phyloP scores from a whole-genome alignment of 495 filamentous ascomycete species.

The Talaromyces liani region DNA sequence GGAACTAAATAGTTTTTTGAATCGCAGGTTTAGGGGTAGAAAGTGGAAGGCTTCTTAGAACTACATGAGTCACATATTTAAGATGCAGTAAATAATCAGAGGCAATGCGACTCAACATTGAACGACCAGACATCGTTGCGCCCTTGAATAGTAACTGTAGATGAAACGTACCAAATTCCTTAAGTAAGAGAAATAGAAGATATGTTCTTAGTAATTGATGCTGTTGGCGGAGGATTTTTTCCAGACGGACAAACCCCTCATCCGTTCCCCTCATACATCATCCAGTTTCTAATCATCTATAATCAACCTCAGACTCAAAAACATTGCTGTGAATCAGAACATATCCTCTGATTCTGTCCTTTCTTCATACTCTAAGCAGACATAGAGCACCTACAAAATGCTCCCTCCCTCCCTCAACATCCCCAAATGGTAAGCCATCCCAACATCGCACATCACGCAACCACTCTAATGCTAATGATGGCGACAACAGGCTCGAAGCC shows the following conservation, averaged over 20 bases:
- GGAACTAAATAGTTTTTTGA: not conserved
- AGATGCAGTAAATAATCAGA: not conserved
- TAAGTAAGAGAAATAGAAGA: not conserved
- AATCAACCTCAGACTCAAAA: not conserved
- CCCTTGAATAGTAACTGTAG: not conserved
- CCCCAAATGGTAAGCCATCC: conserved; percentile 65
- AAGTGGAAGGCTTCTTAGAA: not conserved
- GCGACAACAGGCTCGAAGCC: conserved; percentile 65
- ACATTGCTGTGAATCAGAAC: not conserved
- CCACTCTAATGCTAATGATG: not conserved
- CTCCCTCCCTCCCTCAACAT: conserved; percentile 56
- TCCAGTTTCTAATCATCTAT: not conserved
- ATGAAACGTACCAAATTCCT: not conserved
- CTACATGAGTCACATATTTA: not conserved
- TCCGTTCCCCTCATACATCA: not conserved
- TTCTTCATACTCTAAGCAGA: not conserved
- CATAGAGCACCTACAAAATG: conserved; percentile 16
- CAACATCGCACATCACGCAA: conserved; percentile 10
- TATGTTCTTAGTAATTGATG: not conserved
- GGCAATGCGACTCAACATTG: not conserved
- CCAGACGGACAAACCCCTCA: not conserved
- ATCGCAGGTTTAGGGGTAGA: not conserved
- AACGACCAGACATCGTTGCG: not conserved
- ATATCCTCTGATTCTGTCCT: not conserved
- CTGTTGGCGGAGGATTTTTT: not conserved